Evolutionary conservation across 2,329 filamentous ascomycete species (phyloP).

Genomic region (Fusarium sambucinum): DNA sequence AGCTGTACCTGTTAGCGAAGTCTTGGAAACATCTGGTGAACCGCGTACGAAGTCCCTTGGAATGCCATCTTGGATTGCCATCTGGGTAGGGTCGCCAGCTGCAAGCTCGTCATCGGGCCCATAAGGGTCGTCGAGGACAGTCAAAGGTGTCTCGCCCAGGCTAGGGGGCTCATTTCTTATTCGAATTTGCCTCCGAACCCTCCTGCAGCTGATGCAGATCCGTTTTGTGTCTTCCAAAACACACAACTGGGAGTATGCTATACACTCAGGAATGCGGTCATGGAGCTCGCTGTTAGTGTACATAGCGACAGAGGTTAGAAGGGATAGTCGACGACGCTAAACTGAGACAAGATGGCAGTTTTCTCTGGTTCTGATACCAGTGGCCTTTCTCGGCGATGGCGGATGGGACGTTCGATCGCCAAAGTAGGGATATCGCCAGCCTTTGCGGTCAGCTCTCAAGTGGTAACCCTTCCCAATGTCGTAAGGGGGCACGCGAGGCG

Average conservation of each 20-base stretch:
- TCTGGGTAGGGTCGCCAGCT: neutral
- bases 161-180: neutral
- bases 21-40: neutral
- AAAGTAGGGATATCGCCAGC: neutral
- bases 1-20: conserved; percentile 12
- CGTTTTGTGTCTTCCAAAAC: neutral
- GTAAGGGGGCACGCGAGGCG: neutral
- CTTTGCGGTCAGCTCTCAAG: neutral
- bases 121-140: neutral
- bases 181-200: neutral
- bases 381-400: neutral
- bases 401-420: neutral
- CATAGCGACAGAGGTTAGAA: neutral
- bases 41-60: neutral
- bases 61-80: neutral
- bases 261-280: neutral
- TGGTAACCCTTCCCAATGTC: neutral
- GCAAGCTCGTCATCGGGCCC: neutral
- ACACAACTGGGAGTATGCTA: neutral
- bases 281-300: neutral
- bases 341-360: neutral
- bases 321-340: neutral
- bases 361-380: neutral
- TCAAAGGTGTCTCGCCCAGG: neutral
- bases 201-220: neutral